Percentiles rank a stretch among this genome's conserved stretches.
Evolutionary conservation across 148 eudicot species (phyloP).

Genomic region (Oxyria digyna): DNA sequence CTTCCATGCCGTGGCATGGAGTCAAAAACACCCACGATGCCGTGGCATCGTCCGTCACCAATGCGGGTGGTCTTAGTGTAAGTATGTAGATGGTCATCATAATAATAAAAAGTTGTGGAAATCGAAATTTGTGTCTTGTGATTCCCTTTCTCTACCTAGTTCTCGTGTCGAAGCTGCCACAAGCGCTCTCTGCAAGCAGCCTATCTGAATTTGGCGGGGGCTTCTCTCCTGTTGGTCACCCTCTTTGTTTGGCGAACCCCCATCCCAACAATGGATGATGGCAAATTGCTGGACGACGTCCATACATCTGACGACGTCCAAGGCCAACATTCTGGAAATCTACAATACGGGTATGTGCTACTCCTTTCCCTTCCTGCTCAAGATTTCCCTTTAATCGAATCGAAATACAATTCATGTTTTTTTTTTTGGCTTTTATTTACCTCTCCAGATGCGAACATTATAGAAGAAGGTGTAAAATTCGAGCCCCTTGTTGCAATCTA

Average conservation of each 20-base stretch:
- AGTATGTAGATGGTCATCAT: too few relatives aligned
- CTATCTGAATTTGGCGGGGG: not conserved
- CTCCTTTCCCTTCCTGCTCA: not conserved
- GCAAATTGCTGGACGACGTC: not conserved
- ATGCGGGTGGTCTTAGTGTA: too few relatives aligned
- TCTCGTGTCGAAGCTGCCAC: not conserved
- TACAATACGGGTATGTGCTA: slow-evolving; percentile 30
- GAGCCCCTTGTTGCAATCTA: slow-evolving; percentile 97
- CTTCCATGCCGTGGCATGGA: too few relatives aligned
- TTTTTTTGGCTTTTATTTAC: slow-evolving; percentile 1
- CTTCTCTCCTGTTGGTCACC: not conserved
- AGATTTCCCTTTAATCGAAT: not conserved
- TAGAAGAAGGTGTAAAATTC: slow-evolving; percentile 78
- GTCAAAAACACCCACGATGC: too few relatives aligned
- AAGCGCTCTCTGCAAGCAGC: not conserved
- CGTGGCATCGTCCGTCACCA: too few relatives aligned
- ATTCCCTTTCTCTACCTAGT: not conserved
- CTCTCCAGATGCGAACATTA: slow-evolving; percentile 82
- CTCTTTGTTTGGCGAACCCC: slow-evolving; percentile 1
- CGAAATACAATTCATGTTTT: not conserved
- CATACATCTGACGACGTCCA: not conserved
- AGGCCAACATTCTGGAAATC: slow-evolving; percentile 30
- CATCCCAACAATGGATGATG: slow-evolving; percentile 3
- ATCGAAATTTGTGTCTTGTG: too few relatives aligned
- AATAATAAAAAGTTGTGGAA: too few relatives aligned